Percentiles rank a stretch among this genome's conserved stretches.
Evolutionary conservation across 139 green algal species (phyloP).

Genomic region (Pedinophyceae sp.): DNA sequence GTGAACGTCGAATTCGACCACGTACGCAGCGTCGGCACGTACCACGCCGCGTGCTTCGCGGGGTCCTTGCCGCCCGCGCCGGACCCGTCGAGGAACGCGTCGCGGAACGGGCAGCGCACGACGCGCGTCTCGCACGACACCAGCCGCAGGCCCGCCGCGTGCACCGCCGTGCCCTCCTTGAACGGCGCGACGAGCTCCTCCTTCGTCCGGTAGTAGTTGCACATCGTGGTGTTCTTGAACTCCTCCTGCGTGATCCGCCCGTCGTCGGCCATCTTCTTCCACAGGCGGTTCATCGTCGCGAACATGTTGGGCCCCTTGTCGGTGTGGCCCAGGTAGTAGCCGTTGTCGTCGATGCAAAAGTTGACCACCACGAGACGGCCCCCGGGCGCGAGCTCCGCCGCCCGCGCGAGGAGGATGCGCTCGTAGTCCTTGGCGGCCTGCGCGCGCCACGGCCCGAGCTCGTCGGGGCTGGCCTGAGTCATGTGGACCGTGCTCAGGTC

Average conservation of each 20-base stretch:
- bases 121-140: not conserved
- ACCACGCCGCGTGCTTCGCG: not conserved
- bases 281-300: slow-evolving; percentile 4
- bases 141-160: slow-evolving; percentile 3
- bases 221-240: slow-evolving; percentile 6
- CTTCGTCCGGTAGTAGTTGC: slow-evolving; percentile 14
- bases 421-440: slow-evolving; percentile 10
- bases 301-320: slow-evolving; percentile 8
- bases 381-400: slow-evolving; percentile 7
- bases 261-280: slow-evolving; percentile 9
- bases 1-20: slow-evolving; percentile 9
- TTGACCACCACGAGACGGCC: slow-evolving; percentile 12
- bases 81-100: slow-evolving; percentile 1
- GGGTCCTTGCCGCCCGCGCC: too few species aligned
- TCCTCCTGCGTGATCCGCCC: slow-evolving; percentile 13
- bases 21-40: slow-evolving; percentile 2
- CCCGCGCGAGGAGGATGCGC: slow-evolving; percentile 6
- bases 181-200: slow-evolving; percentile 10
- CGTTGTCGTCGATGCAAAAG: slow-evolving; percentile 8
- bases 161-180: slow-evolving; percentile 1
- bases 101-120: not conserved
- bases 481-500: slow-evolving; percentile 5
- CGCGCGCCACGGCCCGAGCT: not conserved
- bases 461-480: slow-evolving; percentile 3
- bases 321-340: slow-evolving; percentile 7